Conservation (phyloP, 1,139 yeast genomes). For the Candida sp. region DNA sequence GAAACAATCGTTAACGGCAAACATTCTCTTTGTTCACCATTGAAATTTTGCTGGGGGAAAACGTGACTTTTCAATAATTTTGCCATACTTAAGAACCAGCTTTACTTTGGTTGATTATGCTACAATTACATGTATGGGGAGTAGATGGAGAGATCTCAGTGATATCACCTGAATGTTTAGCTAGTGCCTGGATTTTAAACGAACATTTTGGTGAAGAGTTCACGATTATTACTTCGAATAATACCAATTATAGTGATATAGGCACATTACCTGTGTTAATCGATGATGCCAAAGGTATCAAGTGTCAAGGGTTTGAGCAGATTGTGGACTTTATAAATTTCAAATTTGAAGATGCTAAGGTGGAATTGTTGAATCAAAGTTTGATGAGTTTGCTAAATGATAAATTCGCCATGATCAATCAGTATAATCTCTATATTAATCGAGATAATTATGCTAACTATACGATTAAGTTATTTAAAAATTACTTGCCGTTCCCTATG, state of each 20-base stretch:
- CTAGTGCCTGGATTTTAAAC: slow-evolving; percentile 31
- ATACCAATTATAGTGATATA: slow-evolving; percentile 52
- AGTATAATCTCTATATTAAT: slow-evolving; percentile 60
- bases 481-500: slow-evolving; percentile 75
- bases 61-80: neutral
- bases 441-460: slow-evolving; percentile 61
- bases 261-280: slow-evolving; percentile 57
- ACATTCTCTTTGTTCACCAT: neutral
- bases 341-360: slow-evolving; percentile 13
- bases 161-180: slow-evolving; percentile 39
- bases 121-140: slow-evolving; percentile 62
- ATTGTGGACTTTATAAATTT: slow-evolving; percentile 31
- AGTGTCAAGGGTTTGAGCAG: slow-evolving; percentile 45
- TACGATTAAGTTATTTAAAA: slow-evolving; percentile 58
- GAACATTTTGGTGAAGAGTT: slow-evolving; percentile 12
- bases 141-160: slow-evolving; percentile 25
- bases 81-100: no score
- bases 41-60: neutral
- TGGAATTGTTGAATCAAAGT: slow-evolving; percentile 17
- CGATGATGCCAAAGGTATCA: slow-evolving; percentile 15
- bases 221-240: slow-evolving; percentile 50
- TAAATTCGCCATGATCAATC: slow-evolving; percentile 47
- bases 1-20: no score
- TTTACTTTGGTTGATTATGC: slow-evolving; percentile 12
- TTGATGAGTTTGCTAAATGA: slow-evolving; percentile 31